A percentile compares a stretch with the other conserved stretches of the same genome.
Evolutionary conservation across 1,139 yeast genomes (phyloP).

Genomic region (Pichia sp.): DNA sequence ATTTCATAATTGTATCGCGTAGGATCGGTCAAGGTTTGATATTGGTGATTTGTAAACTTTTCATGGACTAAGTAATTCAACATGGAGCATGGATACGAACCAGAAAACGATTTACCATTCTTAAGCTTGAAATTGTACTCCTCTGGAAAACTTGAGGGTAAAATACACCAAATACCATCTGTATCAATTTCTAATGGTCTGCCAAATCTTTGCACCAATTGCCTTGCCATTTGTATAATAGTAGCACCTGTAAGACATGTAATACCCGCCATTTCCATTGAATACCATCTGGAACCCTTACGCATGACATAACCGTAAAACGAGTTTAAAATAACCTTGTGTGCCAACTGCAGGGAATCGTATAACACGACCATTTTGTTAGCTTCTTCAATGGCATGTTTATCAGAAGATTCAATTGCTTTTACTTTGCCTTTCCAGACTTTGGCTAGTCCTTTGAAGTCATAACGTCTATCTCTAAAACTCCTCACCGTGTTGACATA

Average conservation of each 20-base stretch:
- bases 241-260: slow-evolving; percentile 98
- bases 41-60: slow-evolving; percentile 88
- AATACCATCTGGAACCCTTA: slow-evolving; percentile 98
- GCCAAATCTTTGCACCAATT: slow-evolving; percentile 89
- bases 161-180: slow-evolving; percentile 99
- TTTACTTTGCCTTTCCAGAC: slow-evolving; percentile 85
- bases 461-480: slow-evolving; percentile 94
- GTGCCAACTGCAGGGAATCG: slow-evolving; percentile 94
- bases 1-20: slow-evolving; percentile 65
- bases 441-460: slow-evolving; percentile 89
- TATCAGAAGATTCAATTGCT: slow-evolving; percentile 50
- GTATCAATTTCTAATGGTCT: slow-evolving; percentile 96
- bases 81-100: slow-evolving; percentile 97
- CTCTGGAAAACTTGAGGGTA: slow-evolving; percentile 92
- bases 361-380: slow-evolving; percentile 89
- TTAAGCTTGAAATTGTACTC: slow-evolving; percentile 66
- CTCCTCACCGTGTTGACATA: slow-evolving; percentile 92
- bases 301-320: slow-evolving; percentile 99
- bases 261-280: slow-evolving; percentile 99
- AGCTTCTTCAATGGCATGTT: slow-evolving; percentile 72
- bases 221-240: slow-evolving; percentile 94
- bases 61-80: slow-evolving; percentile 89
- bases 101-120: slow-evolving; percentile 70
- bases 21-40: slow-evolving; percentile 79
- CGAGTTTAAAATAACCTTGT: slow-evolving; percentile 92